Evolutionary conservation across 2,329 filamentous ascomycete species (phyloP).

Genomic region (Didymella pinodella): DNA sequence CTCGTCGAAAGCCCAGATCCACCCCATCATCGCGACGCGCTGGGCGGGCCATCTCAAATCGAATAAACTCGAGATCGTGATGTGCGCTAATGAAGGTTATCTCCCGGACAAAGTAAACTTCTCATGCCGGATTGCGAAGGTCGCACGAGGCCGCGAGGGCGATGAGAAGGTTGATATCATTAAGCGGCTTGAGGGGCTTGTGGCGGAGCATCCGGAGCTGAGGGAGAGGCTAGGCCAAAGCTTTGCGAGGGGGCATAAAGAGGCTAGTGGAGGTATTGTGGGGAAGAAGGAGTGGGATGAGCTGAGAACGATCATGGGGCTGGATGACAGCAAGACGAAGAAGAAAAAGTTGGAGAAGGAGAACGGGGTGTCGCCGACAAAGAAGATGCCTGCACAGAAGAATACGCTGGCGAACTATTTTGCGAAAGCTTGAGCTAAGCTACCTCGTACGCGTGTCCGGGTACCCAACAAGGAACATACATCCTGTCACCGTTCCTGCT

Average conservation of each 20-base stretch:
- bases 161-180: slow-evolving; percentile 69
- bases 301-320: slow-evolving; percentile 65
- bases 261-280: slow-evolving; percentile 72
- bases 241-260: slow-evolving; percentile 72
- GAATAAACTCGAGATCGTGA: slow-evolving; percentile 67
- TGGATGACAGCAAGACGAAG: slow-evolving; percentile 62
- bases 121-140: slow-evolving; percentile 68
- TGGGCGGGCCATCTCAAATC: slow-evolving; percentile 70
- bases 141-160: slow-evolving; percentile 60
- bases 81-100: slow-evolving; percentile 74
- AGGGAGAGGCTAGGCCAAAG: slow-evolving; percentile 65
- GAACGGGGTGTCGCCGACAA: slow-evolving; percentile 38
- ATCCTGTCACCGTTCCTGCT: neutral
- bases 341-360: slow-evolving; percentile 37
- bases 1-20: slow-evolving; percentile 66
- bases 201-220: slow-evolving; percentile 48
- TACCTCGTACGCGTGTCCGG: neutral
- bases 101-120: slow-evolving; percentile 70
- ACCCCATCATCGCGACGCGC: slow-evolving; percentile 71
- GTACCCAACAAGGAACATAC: neutral
- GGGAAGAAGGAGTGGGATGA: slow-evolving; percentile 69
- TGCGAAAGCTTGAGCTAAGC: slow-evolving; percentile 22
- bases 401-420: slow-evolving; percentile 49
- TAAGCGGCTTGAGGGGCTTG: slow-evolving; percentile 62
- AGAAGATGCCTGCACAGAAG: slow-evolving; percentile 43